Evolutionary conservation across 495 filamentous ascomycete species (phyloP), one percentile per base, ranked within the genome.

Genomic region (Annulohypoxylon stygium): DNA sequence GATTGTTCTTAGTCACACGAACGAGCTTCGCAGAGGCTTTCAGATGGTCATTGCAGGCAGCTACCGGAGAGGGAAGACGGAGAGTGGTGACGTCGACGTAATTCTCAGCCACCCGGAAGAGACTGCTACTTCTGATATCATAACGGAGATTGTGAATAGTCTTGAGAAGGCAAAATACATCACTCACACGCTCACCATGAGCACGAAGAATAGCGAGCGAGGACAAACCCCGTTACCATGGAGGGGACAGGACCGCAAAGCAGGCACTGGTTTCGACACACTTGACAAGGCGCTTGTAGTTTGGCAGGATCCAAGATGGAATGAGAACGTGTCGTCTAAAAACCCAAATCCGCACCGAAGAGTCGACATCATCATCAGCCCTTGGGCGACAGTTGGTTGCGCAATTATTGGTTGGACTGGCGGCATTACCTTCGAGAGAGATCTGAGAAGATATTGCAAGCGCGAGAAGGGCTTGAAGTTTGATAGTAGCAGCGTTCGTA

Each of bases 211-310:
- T 60, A 91, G 89, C 6, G 86, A 90, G 60, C 88, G 93, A 18
- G 88, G 89, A 8, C 94, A 98, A 77, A 83, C 85, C 59, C 90
- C 94, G 0, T 76, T 88, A 18, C 66, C 70, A 20, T 88, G 84
- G 85, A 86, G 85, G 75, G 84, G 82, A 1, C 73, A 80, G 20
- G 60, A 45, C 9, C 70, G 61, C 51, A 79, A 74, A 43, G 76
- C 79, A 0, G 83, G 84, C 14, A 81, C 84, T 34, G 92, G 91
- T 10, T 97, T 96, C 68, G 95, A 98, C 76, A 90, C 88, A 0
- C 83, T 99, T 1, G 95, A 98, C 78, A 97, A 98, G 78, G 93
- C 93, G 7, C 82, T 98, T 48, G 90, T 98, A 0, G 93, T 98
- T 0, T 99, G 96, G 96, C 95, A 97, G 76, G 88, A 95, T 72